Base-by-base conservation (phyloP, 192 early-diverging fungal species). In the Spizellomyces sp. region DNA sequence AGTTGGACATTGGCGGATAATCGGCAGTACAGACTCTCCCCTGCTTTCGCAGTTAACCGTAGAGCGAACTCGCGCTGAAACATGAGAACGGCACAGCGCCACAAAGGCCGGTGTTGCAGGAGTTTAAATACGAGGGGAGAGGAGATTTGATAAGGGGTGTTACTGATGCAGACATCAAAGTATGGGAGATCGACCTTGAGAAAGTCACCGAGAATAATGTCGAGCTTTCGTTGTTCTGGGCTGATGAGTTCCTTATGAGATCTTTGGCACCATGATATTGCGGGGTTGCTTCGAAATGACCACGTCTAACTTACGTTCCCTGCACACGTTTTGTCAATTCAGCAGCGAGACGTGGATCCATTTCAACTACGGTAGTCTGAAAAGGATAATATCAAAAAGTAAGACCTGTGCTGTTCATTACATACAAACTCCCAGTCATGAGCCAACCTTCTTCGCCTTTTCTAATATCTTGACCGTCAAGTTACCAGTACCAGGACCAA, bases 401-500 rank as follows among this genome's bases (percentile, higher is more conserved):
- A 61, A 41, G n/a, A 4, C 17, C 42, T 41, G 42, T 15, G 9
- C 42, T 41, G 22, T 36, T 36, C 27, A 36, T 0, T 3, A 36
- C 27, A 36, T 36, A 36, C 27, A 5, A 15, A 17, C 17, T 9
- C 14, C 5, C 3, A 67, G 52, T 8, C 4, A 41, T 12, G 42
- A 15, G 8, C 43, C n/a, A 15, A 96, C 94, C 80, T 91, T 95
- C 75, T 99, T 99, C 47, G 91, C 92, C 59, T 91, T 88, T 69
- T 91, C 91, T 63, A 99, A 84, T 66, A 98, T 96, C 80, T 92
- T 91, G 46, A 98, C 90, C 3, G 95, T 96, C 75, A 99, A 87
- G 80, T 99, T 99, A 81, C 97, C 97, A 41, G 97, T 99, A 87
- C 97, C 97, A 3, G 97, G 97, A 77, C 97, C 97, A 50, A 99